Base-by-base conservation (phyloP, 2,329 filamentous ascomycete genomes). In the Colletotrichum sp. region DNA sequence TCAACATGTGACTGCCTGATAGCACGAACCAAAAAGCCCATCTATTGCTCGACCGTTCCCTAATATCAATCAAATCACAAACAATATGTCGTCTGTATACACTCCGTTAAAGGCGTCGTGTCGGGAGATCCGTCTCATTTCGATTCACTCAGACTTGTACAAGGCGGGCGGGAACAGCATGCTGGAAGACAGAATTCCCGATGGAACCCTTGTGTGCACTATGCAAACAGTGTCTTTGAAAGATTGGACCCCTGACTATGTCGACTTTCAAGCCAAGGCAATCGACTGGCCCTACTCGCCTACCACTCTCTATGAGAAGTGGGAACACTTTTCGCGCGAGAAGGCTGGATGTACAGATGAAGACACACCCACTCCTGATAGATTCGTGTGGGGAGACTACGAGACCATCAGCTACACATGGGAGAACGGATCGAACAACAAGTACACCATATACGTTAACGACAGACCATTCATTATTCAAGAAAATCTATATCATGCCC, bases 51-150 rank as follows among this genome's bases (percentile, higher is more conserved):
- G 4, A 39, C 36, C 7, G 7, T 9, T 39, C 7, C 8, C 16
- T 8, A 16, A 16, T 9, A 3, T 9, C 36, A 39, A 39, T 5
- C 7, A 5, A 9, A 16, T 18, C 4, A 5, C 36, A 8, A 18
- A 44, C 16, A 44, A 44, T 2, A 44, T 44, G 36, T 44, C 36
- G 1, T 9, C 16, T 1, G 3, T 44, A 8, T 48, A 48, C 10
- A 7, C 44, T 8, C 10, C 44, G 0, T 9, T 52, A 2, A 22
- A 8, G 4, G 6, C n/a, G 1, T 52, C 10, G 3, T 4, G n/a
- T 0, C 44, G n/a, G 44, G 44, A 52, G 2, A 3, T 22, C 3
- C 44, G 44, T 22, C 44, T 52, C 44, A 13, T 52, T 22, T 22
- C 6, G 44, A 52, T 52, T 3, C 6, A 0, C 5, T 7, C 44